A percentile compares a stretch with the other conserved stretches of the same genome.
These are phyloP conservation scores for Pythium apleroticum DNA, from an alignment of 352 stramenopile species.

Conservation along the genomic window DNA sequence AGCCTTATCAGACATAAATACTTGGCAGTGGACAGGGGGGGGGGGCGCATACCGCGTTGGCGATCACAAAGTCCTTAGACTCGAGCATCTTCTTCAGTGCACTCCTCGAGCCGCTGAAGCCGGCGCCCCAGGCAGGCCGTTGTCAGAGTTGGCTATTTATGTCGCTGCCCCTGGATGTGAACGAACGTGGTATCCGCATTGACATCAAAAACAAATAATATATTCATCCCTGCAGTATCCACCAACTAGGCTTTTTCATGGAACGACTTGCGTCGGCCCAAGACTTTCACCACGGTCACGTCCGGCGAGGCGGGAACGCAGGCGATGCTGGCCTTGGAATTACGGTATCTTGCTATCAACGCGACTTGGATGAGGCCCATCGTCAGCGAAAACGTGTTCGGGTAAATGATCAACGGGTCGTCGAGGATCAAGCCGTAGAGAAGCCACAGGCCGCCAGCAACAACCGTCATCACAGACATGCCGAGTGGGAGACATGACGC, in stretches of 20 bases:
- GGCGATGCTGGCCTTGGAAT: slow-evolving; percentile 20
- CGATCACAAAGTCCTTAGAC: too few relatives aligned
- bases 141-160: too few relatives aligned
- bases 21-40: too few relatives aligned
- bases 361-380: slow-evolving; percentile 77
- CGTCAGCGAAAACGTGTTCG: slow-evolving; percentile 64
- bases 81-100: too few relatives aligned
- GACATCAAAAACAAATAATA: neutral
- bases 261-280: slow-evolving; percentile 16
- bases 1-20: too few relatives aligned
- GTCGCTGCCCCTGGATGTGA: too few relatives aligned
- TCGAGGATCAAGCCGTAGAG: slow-evolving; percentile 67
- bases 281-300: slow-evolving; percentile 5
- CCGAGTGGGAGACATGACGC: slow-evolving; percentile 69
- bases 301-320: neutral
- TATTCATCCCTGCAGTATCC: too few relatives aligned
- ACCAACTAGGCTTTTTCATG: slow-evolving; percentile 29
- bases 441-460: slow-evolving; percentile 64
- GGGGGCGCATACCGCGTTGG: too few relatives aligned
- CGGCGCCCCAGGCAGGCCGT: too few relatives aligned
- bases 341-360: slow-evolving; percentile 51
- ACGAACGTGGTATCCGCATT: too few relatives aligned
- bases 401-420: slow-evolving; percentile 63
- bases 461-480: slow-evolving; percentile 81
- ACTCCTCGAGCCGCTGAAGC: too few relatives aligned